Evolutionary conservation across 1,284 basidiomycete species (phyloP), one percentile per base, ranked within the genome.

Genomic region (Pyrrhoderma noxium): DNA sequence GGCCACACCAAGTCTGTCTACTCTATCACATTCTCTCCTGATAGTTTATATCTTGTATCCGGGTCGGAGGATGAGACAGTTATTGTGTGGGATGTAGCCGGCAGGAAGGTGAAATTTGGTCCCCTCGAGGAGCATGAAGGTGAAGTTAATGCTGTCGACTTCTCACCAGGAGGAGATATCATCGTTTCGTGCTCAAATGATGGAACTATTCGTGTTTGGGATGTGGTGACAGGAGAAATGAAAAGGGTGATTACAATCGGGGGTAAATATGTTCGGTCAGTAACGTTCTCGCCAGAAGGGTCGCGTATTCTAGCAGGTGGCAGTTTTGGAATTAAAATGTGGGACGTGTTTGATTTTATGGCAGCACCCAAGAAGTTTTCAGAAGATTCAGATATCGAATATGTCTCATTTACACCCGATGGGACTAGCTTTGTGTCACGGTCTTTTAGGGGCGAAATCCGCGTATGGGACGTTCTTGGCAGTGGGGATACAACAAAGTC

Each of bases 151-250:
- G 89, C 88, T 13, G 77, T 99, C 16, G 79, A 93, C 23, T 99
- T 45, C 44, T 51, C 42, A 3, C 49, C 27, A 4, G n/a, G n/a
- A n/a, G 31, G 27, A 23, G 45, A 46, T 13, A 41, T 45, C 22
- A 80, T 92, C 51, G 80, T 98, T 18, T 89, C 91, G 0, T 95
- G 93, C 47, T 90, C 91, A 35, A 19, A 1, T 11, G 45, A 47
- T 36, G 5, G 34, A 11, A 47, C 31, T 3, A 34, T 47, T 9
- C 11, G 8, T 2, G 31, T 47, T 14, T 47, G 45, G 45, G n/a
- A n/a, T n/a, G n/a, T n/a, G n/a, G n/a, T n/a, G n/a, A n/a, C n/a
- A n/a, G n/a, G n/a, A n/a, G n/a, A n/a, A n/a, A n/a, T n/a, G n/a
- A n/a, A n/a, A n/a, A n/a, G n/a, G n/a, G n/a, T n/a, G n/a, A n/a